These are phyloP conservation scores for Penicillium freii DNA, from an alignment of 2,329 filamentous ascomycete species.

Conservation along the genomic window DNA sequence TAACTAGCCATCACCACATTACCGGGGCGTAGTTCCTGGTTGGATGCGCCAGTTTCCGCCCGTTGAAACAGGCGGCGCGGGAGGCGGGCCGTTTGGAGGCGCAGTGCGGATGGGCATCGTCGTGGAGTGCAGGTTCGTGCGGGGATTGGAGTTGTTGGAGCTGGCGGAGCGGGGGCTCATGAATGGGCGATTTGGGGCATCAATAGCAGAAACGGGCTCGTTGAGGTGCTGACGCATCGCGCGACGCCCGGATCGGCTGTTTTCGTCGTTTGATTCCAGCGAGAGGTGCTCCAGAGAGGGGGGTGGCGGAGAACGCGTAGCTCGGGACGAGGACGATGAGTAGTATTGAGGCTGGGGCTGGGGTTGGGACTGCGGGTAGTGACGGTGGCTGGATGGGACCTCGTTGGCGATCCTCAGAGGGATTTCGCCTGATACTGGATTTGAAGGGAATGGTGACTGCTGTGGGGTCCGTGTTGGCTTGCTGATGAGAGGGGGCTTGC, in stretches of 20 bases:
- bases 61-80: slow-evolving; percentile 52
- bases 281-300: slow-evolving; percentile 47
- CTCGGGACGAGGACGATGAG: slow-evolving; percentile 24
- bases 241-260: slow-evolving; percentile 29
- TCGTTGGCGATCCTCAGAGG: slow-evolving; percentile 53
- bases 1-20: not conserved
- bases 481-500: slow-evolving; percentile 37
- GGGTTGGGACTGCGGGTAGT: slow-evolving; percentile 20
- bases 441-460: slow-evolving; percentile 18
- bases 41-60: slow-evolving; percentile 30
- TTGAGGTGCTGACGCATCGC: slow-evolving; percentile 29
- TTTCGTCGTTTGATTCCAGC: slow-evolving; percentile 39
- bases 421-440: slow-evolving; percentile 59
- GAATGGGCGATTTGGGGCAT: slow-evolving; percentile 37
- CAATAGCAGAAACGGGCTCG: slow-evolving; percentile 41
- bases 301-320: slow-evolving; percentile 35
- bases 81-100: slow-evolving; percentile 58
- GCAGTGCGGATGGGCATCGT: slow-evolving; percentile 64
- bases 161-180: slow-evolving; percentile 43
- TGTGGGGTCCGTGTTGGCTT: slow-evolving; percentile 24
- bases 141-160: slow-evolving; percentile 36
- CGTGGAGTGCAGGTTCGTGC: slow-evolving; percentile 50
- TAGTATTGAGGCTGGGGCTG: slow-evolving; percentile 24
- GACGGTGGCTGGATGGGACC: slow-evolving; percentile 19
- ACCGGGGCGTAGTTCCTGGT: slow-evolving; percentile 9